These are phyloP conservation scores for Tripterygium wilfordii DNA, from an alignment of 177 flowering plant species.

Conservation along the genomic window DNA sequence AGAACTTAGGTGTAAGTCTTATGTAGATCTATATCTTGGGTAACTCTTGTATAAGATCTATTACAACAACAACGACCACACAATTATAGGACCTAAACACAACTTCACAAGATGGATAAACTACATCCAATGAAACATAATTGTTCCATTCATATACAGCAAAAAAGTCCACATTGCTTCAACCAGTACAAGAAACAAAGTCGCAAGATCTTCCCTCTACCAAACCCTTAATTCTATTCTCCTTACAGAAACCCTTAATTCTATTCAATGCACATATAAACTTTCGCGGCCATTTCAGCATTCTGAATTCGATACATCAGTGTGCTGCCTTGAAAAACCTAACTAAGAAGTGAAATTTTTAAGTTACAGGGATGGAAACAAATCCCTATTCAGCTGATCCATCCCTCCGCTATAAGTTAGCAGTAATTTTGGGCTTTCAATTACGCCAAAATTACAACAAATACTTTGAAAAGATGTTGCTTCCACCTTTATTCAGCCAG, in stretches of 20 bases:
- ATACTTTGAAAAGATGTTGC: neutral
- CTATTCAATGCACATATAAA: slow-evolving; percentile 13
- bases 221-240: no score
- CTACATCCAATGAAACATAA: no score
- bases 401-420: slow-evolving; percentile 33
- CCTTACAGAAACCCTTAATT: neutral
- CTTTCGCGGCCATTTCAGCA: slow-evolving; percentile 18
- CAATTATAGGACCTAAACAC: no score
- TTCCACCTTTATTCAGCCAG: slow-evolving; percentile 50
- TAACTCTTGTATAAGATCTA: no score
- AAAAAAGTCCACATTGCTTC: no score
- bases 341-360: slow-evolving; percentile 8
- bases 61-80: no score
- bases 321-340: slow-evolving; percentile 12
- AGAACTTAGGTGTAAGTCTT: no score
- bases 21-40: no score
- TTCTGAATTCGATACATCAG: slow-evolving; percentile 23
- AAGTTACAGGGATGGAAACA: neutral
- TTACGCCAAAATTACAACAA: slow-evolving; percentile 38
- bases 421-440: slow-evolving; percentile 33
- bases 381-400: slow-evolving; percentile 8
- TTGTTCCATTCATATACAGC: no score
- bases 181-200: no score
- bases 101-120: no score
- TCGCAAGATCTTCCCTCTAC: no score